A percentile compares a stretch with the other conserved stretches of the same genome.
phyloP scores from a whole-genome alignment of 1,284 basidiomycete species.

The Phylloporus sp. region DNA sequence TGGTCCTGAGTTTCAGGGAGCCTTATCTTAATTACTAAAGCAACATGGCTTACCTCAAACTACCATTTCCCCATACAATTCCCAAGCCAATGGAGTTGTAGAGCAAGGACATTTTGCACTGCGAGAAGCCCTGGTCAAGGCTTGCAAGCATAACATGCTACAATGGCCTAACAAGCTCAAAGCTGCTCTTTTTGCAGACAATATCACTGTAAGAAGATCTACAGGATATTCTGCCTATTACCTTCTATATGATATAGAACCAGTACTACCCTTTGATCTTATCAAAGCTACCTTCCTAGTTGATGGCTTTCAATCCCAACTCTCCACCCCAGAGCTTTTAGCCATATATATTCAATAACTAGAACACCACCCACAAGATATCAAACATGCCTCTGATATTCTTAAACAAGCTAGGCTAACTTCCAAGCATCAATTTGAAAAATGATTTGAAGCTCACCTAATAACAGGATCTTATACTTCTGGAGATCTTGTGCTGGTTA shows the following conservation, averaged over 20 bases:
- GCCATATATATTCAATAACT: not conserved
- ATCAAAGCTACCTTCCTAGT: not conserved
- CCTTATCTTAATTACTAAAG: rapidly evolving
- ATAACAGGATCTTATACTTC: not conserved
- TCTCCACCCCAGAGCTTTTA: not conserved
- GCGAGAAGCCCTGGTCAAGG: not conserved
- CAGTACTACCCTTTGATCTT: not conserved
- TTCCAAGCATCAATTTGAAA: not conserved
- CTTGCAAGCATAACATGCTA: not conserved
- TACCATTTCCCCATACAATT: not conserved
- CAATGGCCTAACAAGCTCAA: not conserved
- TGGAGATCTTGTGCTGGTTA: not conserved
- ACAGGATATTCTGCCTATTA: not conserved
- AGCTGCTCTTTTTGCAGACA: not conserved
- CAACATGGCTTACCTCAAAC: not conserved
- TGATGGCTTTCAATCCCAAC: not conserved
- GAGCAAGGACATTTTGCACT: conserved; percentile 1
- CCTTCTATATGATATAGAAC: not conserved
- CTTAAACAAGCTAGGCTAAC: not conserved
- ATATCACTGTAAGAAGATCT: not conserved
- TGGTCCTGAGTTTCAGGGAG: not conserved
- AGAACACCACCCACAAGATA: not conserved
- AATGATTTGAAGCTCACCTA: not conserved
- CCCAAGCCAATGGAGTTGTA: not conserved
- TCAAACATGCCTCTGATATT: not conserved